Evolutionary conservation across 1,284 basidiomycete species (phyloP).

Genomic region (Sphaerobolus stellatus): DNA sequence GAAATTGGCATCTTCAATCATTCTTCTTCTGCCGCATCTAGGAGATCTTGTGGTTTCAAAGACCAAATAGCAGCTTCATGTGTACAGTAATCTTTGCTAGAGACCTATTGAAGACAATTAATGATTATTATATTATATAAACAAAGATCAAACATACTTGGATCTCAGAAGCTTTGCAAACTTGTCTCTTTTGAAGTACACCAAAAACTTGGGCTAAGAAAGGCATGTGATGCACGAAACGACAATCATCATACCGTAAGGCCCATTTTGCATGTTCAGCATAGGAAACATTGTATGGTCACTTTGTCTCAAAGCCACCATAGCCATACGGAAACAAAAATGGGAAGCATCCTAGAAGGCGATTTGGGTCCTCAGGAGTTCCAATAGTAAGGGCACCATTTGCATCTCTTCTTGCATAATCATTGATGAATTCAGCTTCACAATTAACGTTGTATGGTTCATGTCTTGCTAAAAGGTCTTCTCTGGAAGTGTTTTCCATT

Average conservation of each 20-base stretch:
- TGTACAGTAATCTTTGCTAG: no score
- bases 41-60: not conserved
- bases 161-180: not conserved
- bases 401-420: not conserved
- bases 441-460: not conserved
- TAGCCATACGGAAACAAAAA: constrained; percentile 1
- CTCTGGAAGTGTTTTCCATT: not conserved
- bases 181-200: not conserved
- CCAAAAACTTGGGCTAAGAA: not conserved
- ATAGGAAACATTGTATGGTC: not conserved
- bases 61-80: not conserved
- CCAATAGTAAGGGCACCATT: not conserved
- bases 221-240: not conserved
- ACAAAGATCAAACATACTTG: not conserved
- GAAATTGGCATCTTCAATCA: not conserved
- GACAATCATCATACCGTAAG: not conserved
- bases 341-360: not conserved
- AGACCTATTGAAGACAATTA: no score
- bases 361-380: not conserved
- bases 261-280: constrained; percentile 1
- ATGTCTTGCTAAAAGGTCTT: not conserved
- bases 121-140: no score
- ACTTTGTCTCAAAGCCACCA: not conserved
- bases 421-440: not conserved
- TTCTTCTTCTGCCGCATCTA: not conserved